These are phyloP conservation scores for Nidularia sp. DNA, from an alignment of 768 basidiomycete species.

Conservation along the genomic window DNA sequence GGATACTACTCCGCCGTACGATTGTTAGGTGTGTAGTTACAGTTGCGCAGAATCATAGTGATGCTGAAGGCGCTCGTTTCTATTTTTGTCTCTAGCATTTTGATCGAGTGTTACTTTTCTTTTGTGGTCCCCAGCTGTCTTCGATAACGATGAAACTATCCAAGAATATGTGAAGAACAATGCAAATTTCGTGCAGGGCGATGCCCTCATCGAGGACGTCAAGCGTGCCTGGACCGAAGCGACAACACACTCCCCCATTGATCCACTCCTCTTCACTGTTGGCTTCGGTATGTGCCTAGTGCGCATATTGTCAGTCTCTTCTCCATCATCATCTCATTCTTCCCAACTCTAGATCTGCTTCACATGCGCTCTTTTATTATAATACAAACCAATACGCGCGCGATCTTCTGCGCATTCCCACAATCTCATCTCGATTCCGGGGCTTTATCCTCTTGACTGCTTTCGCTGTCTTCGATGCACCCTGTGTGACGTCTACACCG, in stretches of 20 bases:
- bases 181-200: constrained; percentile 55
- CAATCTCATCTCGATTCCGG: too few species aligned
- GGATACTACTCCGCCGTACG: constrained; percentile 42
- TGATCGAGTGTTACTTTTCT: constrained; percentile 50
- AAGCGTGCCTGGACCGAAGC: constrained; percentile 46
- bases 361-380: too few species aligned
- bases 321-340: too few species aligned
- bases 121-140: constrained; percentile 45
- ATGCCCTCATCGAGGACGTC: constrained; percentile 55
- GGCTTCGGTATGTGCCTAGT: constrained; percentile 31
- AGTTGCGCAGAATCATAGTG: background rate
- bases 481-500: too few species aligned
- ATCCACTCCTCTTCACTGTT: constrained; percentile 57
- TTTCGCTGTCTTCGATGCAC: too few species aligned
- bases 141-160: constrained; percentile 51
- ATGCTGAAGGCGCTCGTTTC: background rate
- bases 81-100: background rate
- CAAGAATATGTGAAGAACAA: constrained; percentile 48
- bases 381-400: too few species aligned
- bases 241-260: constrained; percentile 32
- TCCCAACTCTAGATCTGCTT: too few species aligned
- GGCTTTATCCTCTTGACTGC: too few species aligned
- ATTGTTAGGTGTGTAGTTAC: constrained; percentile 30
- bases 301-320: too few species aligned
- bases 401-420: too few species aligned